A percentile compares a stretch with the other conserved stretches of the same genome.
phyloP scores from a whole-genome alignment of 257 asterid species.

The Plantago ovata region DNA sequence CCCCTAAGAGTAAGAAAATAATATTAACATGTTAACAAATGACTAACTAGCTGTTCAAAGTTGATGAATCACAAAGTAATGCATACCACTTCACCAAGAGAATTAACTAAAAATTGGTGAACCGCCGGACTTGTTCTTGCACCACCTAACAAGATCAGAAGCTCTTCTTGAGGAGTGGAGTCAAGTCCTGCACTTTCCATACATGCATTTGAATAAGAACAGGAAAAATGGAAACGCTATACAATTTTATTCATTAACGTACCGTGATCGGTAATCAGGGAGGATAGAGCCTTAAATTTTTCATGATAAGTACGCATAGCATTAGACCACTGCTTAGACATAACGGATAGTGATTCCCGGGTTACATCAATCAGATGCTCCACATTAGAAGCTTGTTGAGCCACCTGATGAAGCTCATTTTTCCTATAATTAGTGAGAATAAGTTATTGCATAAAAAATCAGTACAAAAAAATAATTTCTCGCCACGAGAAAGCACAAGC shows the following conservation, averaged over 20 bases:
- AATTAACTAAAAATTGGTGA: conserved; percentile 89
- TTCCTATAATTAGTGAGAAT: conserved; percentile 43
- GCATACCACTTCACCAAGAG: conserved; percentile 96
- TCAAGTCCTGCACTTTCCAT: conserved; percentile 59
- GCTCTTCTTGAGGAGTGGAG: conserved; percentile 88
- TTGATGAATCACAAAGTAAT: conserved; percentile 18
- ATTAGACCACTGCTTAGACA: conserved; percentile 94
- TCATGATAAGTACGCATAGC: conserved; percentile 74
- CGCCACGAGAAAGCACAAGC: too few species aligned
- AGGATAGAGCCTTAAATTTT: conserved; percentile 64
- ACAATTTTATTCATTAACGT: conserved; percentile 18
- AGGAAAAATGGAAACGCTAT: conserved; percentile 9
- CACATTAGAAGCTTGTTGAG: conserved; percentile 89
- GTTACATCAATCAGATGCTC: conserved; percentile 83
- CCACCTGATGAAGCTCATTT: conserved; percentile 95
- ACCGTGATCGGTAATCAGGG: conserved; percentile 89
- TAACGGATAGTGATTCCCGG: conserved; percentile 61
- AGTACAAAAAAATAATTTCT: too few species aligned
- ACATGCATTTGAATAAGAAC: conserved; percentile 24
- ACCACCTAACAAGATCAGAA: conserved; percentile 87
- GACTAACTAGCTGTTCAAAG: conserved; percentile 17
- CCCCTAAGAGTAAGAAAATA: conserved; percentile 48
- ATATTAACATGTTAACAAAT: conserved; percentile 7
- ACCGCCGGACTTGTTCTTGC: conserved; percentile 95
- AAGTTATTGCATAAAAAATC: background rate